Evolutionary conservation across 495 filamentous ascomycete species (phyloP), one percentile per base, ranked within the genome.

Genomic region (Glarea lozoyensis): DNA sequence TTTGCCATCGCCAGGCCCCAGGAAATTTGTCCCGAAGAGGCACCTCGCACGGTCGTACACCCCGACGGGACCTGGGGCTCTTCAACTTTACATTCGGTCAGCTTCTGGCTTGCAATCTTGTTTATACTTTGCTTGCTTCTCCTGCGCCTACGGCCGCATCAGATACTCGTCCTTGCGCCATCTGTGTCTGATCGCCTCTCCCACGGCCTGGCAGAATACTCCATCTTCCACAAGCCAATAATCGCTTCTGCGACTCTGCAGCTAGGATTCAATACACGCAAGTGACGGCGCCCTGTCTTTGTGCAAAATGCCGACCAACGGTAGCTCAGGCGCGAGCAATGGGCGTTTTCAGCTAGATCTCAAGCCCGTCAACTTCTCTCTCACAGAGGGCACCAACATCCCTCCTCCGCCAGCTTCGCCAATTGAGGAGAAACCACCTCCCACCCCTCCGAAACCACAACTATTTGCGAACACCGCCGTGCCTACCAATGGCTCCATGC

Each of bases 381-480:
- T 77, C 46, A 77, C 73, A 16, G 73, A 75, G 17, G 73, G 73
- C 15, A 77, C 73, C 45, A 54, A 74, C 49, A 77, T 77, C 45
- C 73, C 73, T 27, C 70, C 73, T 29, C 73, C 73, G 5, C 70
- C 70, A 5, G 49, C 31, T 16, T 74, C 70, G 21, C 72, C 73
- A 11, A 45, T 68, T 19, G 52, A 66, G 42, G 58, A 65, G 17
- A 55, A 50, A 23, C 54, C 61, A 22, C 30, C 50, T 42, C 60
- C 22, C 46, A 42, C 44, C 31, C 43, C 13, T 10, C 19, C 6
- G 32, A 20, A 6, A 37, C 12, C 15, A 4, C 46, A 16, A 41
- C 6, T 15, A 24, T 24, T 35, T 6, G 31, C 18, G 12, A 22
- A 29, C 10, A 32, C 45, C 15, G 21, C 37, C 2, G 32, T 24